A percentile compares a stretch with the other conserved stretches of the same genome.
Conservation (phyloP, 2,329 filamentous ascomycete genomes). For the Aspergillus sp. region DNA sequence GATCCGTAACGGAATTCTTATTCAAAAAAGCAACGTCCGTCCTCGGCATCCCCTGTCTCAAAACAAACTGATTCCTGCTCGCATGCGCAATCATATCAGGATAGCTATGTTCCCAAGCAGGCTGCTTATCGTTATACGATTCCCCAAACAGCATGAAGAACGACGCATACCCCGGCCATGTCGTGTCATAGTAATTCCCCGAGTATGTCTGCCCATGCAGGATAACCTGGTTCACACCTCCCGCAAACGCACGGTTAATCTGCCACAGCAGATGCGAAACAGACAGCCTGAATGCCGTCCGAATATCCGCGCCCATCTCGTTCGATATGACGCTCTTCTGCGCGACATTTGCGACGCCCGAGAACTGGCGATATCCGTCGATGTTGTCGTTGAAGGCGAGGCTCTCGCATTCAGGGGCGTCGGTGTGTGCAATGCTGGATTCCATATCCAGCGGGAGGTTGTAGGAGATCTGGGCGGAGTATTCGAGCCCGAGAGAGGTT, state of each 20-base stretch:
- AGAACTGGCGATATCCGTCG: slow-evolving; percentile 44
- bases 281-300: slow-evolving; percentile 22
- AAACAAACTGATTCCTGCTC: neutral
- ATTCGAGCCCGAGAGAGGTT: slow-evolving; percentile 30
- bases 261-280: slow-evolving; percentile 32
- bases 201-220: slow-evolving; percentile 47
- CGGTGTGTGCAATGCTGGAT: slow-evolving; percentile 36
- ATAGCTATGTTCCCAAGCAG: slow-evolving; percentile 22
- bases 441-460: slow-evolving; percentile 46
- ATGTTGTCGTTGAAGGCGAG: slow-evolving; percentile 38
- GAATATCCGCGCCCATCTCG: slow-evolving; percentile 35
- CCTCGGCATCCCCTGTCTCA: neutral
- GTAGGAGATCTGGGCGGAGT: slow-evolving; percentile 43
- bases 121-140: slow-evolving; percentile 42
- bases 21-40: neutral
- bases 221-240: slow-evolving; percentile 45
- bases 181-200: slow-evolving; percentile 46
- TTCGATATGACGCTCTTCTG: slow-evolving; percentile 41
- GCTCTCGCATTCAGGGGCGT: slow-evolving; percentile 45
- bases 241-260: slow-evolving; percentile 42
- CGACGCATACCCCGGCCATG: slow-evolving; percentile 50
- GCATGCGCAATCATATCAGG: neutral
- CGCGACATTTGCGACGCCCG: slow-evolving; percentile 41
- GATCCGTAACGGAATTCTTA: neutral
- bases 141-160: slow-evolving; percentile 49